These are phyloP conservation scores for Pontederia paniculata DNA, from an alignment of 176 grass and related monocot genomes.

Conservation along the genomic window DNA sequence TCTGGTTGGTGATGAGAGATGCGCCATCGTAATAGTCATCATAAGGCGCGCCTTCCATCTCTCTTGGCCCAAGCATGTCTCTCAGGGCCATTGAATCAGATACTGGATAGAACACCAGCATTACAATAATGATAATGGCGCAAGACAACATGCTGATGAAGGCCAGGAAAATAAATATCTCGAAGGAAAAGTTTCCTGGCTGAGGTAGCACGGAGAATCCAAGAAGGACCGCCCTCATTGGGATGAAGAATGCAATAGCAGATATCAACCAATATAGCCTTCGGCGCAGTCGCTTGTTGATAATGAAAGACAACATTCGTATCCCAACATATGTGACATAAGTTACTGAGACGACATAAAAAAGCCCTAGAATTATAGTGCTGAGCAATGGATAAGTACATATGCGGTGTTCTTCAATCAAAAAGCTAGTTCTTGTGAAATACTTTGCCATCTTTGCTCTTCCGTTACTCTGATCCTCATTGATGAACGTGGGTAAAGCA, in stretches of 20 bases:
- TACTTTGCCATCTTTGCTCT: slow-evolving; percentile 50
- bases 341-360: slow-evolving; percentile 54
- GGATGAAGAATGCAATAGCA: slow-evolving; percentile 57
- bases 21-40: slow-evolving; percentile 66
- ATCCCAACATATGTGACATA: slow-evolving; percentile 68
- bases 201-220: slow-evolving; percentile 76
- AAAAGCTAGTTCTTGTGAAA: slow-evolving; percentile 29
- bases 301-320: slow-evolving; percentile 47
- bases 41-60: slow-evolving; percentile 55
- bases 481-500: slow-evolving; percentile 54
- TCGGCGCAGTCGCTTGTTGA: slow-evolving; percentile 79
- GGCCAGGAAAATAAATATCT: slow-evolving; percentile 61
- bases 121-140: slow-evolving; percentile 49
- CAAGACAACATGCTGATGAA: slow-evolving; percentile 62
- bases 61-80: slow-evolving; percentile 26
- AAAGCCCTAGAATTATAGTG: slow-evolving; percentile 75
- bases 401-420: slow-evolving; percentile 31
- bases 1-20: slow-evolving; percentile 58
- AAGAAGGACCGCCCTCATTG: slow-evolving; percentile 67
- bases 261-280: slow-evolving; percentile 55
- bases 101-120: slow-evolving; percentile 81
- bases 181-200: slow-evolving; percentile 42
- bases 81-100: slow-evolving; percentile 55
- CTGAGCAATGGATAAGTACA: slow-evolving; percentile 89
- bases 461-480: slow-evolving; percentile 27